Conservation (phyloP, 176 grass and related monocot genomes). For the Poa annua region DNA sequence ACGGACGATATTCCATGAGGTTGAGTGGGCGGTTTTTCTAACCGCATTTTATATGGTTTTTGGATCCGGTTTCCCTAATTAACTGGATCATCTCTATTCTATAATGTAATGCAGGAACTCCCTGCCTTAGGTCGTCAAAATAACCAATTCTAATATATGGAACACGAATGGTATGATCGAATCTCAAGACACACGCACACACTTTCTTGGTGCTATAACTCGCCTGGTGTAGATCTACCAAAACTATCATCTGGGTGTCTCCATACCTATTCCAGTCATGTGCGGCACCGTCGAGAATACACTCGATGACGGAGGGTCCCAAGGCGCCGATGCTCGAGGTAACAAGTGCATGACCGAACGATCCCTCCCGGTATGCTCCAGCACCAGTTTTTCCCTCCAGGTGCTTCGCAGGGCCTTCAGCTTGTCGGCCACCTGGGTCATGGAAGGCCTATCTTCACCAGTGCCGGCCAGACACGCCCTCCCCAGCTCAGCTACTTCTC, state of each 20-base stretch:
- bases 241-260: slow-evolving; percentile 2
- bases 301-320: background rate
- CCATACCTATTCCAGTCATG: background rate
- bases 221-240: background rate
- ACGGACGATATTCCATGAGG: too few relatives aligned
- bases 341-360: background rate
- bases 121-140: too few relatives aligned
- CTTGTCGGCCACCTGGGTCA: slow-evolving; percentile 6
- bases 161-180: too few relatives aligned
- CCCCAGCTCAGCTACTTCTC: background rate
- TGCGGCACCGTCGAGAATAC: background rate
- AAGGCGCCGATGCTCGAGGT: background rate
- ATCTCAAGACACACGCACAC: too few relatives aligned
- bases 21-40: too few relatives aligned
- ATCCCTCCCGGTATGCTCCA: background rate
- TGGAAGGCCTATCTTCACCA: background rate
- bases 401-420: background rate
- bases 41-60: too few relatives aligned
- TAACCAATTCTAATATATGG: too few relatives aligned
- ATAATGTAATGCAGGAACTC: too few relatives aligned
- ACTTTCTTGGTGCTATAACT: too few relatives aligned
- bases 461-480: background rate
- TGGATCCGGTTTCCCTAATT: too few relatives aligned
- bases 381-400: slow-evolving; percentile 2
- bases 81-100: too few relatives aligned